A percentile compares a stretch with the other conserved stretches of the same genome.
phyloP scores from a whole-genome alignment of 176 grass and related monocot species.

The Luzula sylvatica region DNA sequence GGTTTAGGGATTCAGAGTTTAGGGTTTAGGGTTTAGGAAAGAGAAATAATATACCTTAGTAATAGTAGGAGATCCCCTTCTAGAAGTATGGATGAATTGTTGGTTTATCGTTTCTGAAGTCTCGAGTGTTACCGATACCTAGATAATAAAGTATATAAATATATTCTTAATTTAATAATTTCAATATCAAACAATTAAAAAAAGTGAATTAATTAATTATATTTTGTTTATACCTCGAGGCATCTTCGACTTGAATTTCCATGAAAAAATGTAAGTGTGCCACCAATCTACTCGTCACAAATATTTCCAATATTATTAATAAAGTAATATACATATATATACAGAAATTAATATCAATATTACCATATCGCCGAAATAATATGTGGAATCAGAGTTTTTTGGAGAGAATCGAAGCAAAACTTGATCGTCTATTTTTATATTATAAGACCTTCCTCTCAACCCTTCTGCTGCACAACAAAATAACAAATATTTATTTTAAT shows the following conservation, averaged over 20 bases:
- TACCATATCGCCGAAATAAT: conserved; percentile 99
- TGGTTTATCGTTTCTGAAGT: conserved; percentile 84
- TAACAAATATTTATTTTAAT: background rate
- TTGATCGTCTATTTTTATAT: conserved; percentile 86
- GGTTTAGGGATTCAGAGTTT: no score
- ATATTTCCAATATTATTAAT: background rate
- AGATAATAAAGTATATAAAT: background rate
- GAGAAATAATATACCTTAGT: conserved; percentile 53
- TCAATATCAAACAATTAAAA: conserved; percentile 10
- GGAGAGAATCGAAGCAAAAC: conserved; percentile 90
- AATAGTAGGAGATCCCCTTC: conserved; percentile 75
- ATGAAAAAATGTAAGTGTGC: conserved; percentile 83
- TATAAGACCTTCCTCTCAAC: conserved; percentile 83
- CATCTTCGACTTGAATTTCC: conserved; percentile 53
- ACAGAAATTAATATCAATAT: background rate
- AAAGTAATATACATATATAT: conserved; percentile 1
- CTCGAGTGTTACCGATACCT: conserved; percentile 90
- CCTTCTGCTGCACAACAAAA: conserved; percentile 62
- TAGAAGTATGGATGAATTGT: conserved; percentile 80
- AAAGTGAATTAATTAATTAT: background rate
- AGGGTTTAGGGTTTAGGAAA: background rate
- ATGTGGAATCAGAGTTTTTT: conserved; percentile 91
- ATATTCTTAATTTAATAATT: background rate
- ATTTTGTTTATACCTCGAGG: conserved; percentile 55
- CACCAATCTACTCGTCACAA: conserved; percentile 57